Evolutionary conservation across 768 basidiomycete species (phyloP).

Genomic region (Mycena capillaripes): DNA sequence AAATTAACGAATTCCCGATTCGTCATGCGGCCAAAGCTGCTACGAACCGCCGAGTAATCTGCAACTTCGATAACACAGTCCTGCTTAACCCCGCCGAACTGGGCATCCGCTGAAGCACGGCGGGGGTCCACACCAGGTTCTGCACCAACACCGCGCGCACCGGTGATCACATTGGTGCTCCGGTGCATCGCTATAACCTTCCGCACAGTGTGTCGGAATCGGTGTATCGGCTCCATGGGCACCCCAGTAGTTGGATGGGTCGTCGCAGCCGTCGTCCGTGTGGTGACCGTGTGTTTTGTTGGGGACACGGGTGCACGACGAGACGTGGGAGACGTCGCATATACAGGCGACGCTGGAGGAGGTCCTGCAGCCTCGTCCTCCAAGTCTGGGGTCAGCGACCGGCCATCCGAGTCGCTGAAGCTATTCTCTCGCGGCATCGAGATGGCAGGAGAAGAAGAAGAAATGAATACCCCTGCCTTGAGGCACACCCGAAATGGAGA

Average conservation of each 20-base stretch:
- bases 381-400: conserved; percentile 76
- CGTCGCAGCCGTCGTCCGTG: conserved; percentile 27
- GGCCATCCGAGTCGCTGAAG: conserved; percentile 74
- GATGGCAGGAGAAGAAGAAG: not conserved
- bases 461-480: conserved; percentile 1
- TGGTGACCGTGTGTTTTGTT: conserved; percentile 31
- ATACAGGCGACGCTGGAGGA: conserved; percentile 39
- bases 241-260: conserved; percentile 32
- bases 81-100: conserved; percentile 70
- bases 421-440: conserved; percentile 78
- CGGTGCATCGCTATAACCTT: conserved; percentile 76
- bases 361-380: conserved; percentile 55
- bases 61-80: conserved; percentile 76
- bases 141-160: conserved; percentile 66
- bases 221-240: conserved; percentile 60
- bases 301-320: conserved; percentile 33
- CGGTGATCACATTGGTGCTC: conserved; percentile 55
- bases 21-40: conserved; percentile 67
- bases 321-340: conserved; percentile 28
- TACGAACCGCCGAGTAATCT: conserved; percentile 74
- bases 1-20: conserved; percentile 74
- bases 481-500: conserved; percentile 11
- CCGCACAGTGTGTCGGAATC: conserved; percentile 67
- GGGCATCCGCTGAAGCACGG: conserved; percentile 65
- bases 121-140: conserved; percentile 83